These are phyloP conservation scores for Gypsophila paniculata DNA, from an alignment of 179 eudicot genomes.

Conservation along the genomic window DNA sequence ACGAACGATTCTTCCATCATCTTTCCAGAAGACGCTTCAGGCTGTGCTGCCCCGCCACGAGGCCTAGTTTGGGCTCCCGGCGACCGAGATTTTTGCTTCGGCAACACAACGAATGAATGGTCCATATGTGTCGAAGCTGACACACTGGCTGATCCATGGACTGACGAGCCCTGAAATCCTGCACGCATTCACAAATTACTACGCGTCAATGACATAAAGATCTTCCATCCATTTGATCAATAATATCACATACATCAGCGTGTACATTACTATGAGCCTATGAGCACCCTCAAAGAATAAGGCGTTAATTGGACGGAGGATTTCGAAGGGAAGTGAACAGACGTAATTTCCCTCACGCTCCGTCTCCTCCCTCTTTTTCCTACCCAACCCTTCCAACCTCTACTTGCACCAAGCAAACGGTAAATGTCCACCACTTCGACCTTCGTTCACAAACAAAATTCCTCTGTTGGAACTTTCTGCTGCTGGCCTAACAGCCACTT, in stretches of 20 bases:
- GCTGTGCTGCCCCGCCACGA: constrained; percentile 49
- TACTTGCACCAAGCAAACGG: too few species aligned
- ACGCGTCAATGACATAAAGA: not conserved
- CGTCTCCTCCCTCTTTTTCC: too few species aligned
- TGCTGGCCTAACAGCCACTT: too few species aligned
- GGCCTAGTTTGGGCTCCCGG: constrained; percentile 74
- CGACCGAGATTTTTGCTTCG: constrained; percentile 63
- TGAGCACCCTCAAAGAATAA: too few species aligned
- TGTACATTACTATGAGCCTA: not conserved
- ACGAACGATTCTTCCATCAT: constrained; percentile 95
- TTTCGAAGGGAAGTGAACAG: too few species aligned
- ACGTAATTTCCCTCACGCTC: too few species aligned
- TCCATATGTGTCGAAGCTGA: constrained; percentile 79
- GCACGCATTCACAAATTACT: constrained; percentile 26
- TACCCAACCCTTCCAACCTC: too few species aligned
- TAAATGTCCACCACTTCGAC: too few species aligned
- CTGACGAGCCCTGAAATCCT: constrained; percentile 83
- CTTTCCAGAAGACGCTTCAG: constrained; percentile 60
- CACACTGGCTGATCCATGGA: constrained; percentile 67
- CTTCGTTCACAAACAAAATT: too few species aligned
- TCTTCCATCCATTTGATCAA: not conserved
- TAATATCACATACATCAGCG: not conserved
- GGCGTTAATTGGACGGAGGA: too few species aligned
- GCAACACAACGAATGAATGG: constrained; percentile 86
- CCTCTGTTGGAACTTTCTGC: too few species aligned